Evolutionary conservation across 106 monocot species (phyloP).

Genomic region (Phalaenopsis aphrodite): DNA sequence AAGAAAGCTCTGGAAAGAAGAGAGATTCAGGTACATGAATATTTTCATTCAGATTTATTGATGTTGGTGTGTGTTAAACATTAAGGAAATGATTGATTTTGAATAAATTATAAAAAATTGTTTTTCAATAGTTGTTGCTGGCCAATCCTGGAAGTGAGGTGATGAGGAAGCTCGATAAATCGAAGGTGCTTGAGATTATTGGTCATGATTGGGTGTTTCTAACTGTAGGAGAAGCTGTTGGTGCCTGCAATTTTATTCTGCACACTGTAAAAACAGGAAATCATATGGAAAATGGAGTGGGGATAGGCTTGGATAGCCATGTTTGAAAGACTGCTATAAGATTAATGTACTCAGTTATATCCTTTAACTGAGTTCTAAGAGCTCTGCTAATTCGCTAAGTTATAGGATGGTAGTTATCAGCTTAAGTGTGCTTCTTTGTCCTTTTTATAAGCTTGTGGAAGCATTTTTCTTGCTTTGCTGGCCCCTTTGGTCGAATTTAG

Average conservation of each 20-base stretch:
- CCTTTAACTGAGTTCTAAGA: not conserved
- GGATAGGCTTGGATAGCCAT: not conserved
- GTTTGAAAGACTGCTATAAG: constrained; percentile 2
- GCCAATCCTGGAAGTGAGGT: constrained; percentile 90
- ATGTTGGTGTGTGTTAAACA: no score
- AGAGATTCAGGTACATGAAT: constrained; percentile 42
- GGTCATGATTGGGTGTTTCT: constrained; percentile 85
- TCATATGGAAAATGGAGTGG: not conserved
- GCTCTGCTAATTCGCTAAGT: not conserved
- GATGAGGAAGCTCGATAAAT: constrained; percentile 85
- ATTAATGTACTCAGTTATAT: not conserved
- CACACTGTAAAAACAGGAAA: constrained; percentile 25
- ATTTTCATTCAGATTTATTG: not conserved
- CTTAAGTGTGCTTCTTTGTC: not conserved
- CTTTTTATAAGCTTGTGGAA: not conserved
- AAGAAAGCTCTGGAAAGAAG: constrained; percentile 54
- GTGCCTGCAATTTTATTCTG: constrained; percentile 61
- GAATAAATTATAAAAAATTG: not conserved
- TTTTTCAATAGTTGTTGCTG: constrained; percentile 47
- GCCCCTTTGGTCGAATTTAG: not conserved
- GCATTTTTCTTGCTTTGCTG: not conserved
- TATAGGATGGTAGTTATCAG: not conserved
- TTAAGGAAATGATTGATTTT: not conserved
- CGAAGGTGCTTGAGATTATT: constrained; percentile 57
- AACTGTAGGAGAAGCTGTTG: constrained; percentile 75